Base-by-base conservation (phyloP, 2,329 filamentous ascomycete species). In the Aureobasidium subglaciale region DNA sequence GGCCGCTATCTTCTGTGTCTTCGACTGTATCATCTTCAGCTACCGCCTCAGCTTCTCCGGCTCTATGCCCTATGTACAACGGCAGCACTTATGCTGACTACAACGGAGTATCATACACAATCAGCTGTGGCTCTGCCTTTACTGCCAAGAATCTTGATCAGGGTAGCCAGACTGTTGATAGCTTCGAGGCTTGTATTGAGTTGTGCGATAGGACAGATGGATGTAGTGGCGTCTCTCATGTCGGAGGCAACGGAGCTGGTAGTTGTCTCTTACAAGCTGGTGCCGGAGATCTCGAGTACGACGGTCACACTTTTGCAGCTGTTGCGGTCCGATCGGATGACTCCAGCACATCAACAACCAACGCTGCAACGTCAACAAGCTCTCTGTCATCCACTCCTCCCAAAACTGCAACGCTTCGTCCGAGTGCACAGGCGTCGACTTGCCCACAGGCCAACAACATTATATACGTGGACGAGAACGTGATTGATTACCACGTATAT, bases 1-100 rank as follows among this genome's bases (percentile, higher is more conserved):
- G 64, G 18, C 65, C 65, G 1, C 16, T 67, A 9, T 64, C 63
- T 15, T 63, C 61, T 16, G 48, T 56, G 7, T 35, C 55, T 30
- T 61, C 60, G 13, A 58, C 58, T 6, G 45, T 46, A 9, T 59
- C 57, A 5, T 53, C 58, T 18, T 49, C 49, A 10, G 45, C 54
- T 1, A 46, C 50, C 11, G 55, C 24, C 2, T 43, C 43, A 9
- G 32, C 58, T 11, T 56, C 58, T 11, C 56, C 59, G 35, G 38
- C 54, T n/a, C 57, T 62, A 30, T 63, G 60, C 42, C 57, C 57
- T 8, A 18, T 27, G 15, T 59, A 50, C 32, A 59, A 61, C 25
- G 41, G 56, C 20, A 60, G 55, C 13, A 32, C 35, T 8, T 62
- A 41, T 18, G 61, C 55, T 5, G 57, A 60, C 16, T 46, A 32